These are phyloP conservation scores for Metschnikowia lachancei DNA, from an alignment of 805 yeast genomes.

Conservation along the genomic window DNA sequence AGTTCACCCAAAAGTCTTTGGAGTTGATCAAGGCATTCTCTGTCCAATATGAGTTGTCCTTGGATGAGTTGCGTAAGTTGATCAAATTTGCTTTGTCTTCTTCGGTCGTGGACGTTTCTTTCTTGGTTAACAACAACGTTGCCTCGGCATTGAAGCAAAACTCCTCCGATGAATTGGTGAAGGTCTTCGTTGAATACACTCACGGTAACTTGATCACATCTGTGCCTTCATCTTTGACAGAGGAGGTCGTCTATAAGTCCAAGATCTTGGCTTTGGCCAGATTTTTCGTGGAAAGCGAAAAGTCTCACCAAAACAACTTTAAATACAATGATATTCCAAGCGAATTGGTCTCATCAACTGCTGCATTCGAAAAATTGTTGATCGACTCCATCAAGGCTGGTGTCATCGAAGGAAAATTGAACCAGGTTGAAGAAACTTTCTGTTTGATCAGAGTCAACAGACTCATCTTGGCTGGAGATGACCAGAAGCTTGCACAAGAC, in stretches of 20 bases:
- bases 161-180: slow-evolving; percentile 28
- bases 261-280: slow-evolving; percentile 41
- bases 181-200: slow-evolving; percentile 32
- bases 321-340: slow-evolving; percentile 38
- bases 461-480: slow-evolving; percentile 39
- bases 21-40: slow-evolving; percentile 38
- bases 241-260: slow-evolving; percentile 33
- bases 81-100: slow-evolving; percentile 38
- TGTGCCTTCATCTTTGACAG: slow-evolving; percentile 24
- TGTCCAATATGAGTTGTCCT: slow-evolving; percentile 22
- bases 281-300: slow-evolving; percentile 31
- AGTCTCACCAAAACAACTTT: slow-evolving; percentile 28
- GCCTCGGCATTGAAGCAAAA: slow-evolving; percentile 30
- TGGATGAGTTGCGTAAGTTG: slow-evolving; percentile 29
- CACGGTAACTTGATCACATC: slow-evolving; percentile 33
- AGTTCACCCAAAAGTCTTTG: slow-evolving; percentile 31
- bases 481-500: slow-evolving; percentile 27
- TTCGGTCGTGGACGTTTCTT: slow-evolving; percentile 39
- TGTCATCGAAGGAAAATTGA: slow-evolving; percentile 45
- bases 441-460: slow-evolving; percentile 41
- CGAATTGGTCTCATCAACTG: slow-evolving; percentile 25
- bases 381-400: slow-evolving; percentile 44
- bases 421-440: slow-evolving; percentile 42
- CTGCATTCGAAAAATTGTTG: slow-evolving; percentile 39
- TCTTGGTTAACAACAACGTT: slow-evolving; percentile 42